Evolutionary conservation across 495 filamentous ascomycete species (phyloP).

Genomic region (Aspergillus nidulans): DNA sequence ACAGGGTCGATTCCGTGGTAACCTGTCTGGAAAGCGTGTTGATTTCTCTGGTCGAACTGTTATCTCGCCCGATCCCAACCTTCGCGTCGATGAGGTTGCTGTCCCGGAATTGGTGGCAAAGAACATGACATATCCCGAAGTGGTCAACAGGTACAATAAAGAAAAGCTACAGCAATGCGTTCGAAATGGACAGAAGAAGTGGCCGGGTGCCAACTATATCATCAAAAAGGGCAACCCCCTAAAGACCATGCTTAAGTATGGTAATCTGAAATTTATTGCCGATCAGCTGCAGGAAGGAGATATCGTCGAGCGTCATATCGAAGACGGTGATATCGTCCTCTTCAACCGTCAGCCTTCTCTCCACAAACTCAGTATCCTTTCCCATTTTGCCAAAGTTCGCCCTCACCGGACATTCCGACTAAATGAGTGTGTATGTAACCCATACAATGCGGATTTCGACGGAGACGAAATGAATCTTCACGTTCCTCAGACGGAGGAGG

Average conservation of each 20-base stretch:
- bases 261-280: conserved; percentile 61
- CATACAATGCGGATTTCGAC: conserved; percentile 99
- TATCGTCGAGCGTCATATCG: conserved; percentile 87
- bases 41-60: conserved; percentile 97
- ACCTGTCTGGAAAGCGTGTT: conserved; percentile 95
- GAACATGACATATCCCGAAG: conserved; percentile 92
- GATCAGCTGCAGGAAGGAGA: conserved; percentile 75
- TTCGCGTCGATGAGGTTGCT: conserved; percentile 90
- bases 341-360: conserved; percentile 98
- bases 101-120: conserved; percentile 85
- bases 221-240: conserved; percentile 64
- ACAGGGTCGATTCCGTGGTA: conserved; percentile 94
- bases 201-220: conserved; percentile 84
- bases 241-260: conserved; percentile 72
- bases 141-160: conserved; percentile 75
- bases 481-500: conserved; percentile 97
- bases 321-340: conserved; percentile 93
- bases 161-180: conserved; percentile 72
- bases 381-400: conserved; percentile 85
- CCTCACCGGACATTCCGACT: conserved; percentile 95
- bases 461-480: conserved; percentile 99
- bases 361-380: conserved; percentile 96
- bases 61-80: conserved; percentile 93
- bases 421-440: conserved; percentile 96
- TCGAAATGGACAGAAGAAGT: conserved; percentile 64